Percentiles rank a stretch among this genome's conserved stretches.
phyloP scores from a whole-genome alignment of 306 rosid species.

The Ormosia semicastrata region DNA sequence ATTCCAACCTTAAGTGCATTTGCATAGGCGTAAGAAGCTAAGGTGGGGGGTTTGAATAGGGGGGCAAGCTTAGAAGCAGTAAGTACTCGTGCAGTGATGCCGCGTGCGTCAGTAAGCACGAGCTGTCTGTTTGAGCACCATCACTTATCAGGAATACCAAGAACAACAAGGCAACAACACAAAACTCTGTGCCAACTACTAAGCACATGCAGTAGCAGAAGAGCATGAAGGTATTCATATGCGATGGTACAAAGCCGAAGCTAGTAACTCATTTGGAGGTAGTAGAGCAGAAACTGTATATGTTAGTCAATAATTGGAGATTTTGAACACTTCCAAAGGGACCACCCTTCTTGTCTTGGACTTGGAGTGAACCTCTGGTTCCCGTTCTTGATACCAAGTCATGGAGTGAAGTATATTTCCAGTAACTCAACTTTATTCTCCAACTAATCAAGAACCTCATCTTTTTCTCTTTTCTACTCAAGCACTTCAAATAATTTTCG shows the following conservation, averaged over 20 bases:
- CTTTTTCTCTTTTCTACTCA: too few relatives aligned
- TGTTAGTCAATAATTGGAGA: conserved; percentile 1
- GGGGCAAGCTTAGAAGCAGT: background rate
- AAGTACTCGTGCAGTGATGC: background rate
- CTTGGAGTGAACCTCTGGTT: background rate
- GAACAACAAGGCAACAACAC: background rate
- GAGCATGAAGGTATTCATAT: background rate
- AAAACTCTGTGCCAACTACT: background rate
- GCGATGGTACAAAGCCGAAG: background rate
- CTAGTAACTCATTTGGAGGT: background rate
- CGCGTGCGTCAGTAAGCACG: conserved; percentile 33
- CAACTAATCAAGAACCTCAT: too few relatives aligned
- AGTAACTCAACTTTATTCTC: too few relatives aligned
- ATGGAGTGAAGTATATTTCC: background rate
- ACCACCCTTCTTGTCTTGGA: background rate
- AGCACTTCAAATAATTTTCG: too few relatives aligned
- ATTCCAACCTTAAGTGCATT: background rate
- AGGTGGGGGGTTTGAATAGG: background rate
- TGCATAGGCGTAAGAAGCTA: conserved; percentile 2
- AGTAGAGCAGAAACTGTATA: background rate
- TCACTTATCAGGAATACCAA: background rate
- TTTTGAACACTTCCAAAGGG: conserved; percentile 12
- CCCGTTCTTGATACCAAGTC: background rate
- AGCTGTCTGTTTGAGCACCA: conserved; percentile 23
- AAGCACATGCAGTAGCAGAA: background rate